These are phyloP conservation scores for Malassezia obtusa DNA, from an alignment of 1,284 basidiomycete genomes.

Conservation along the genomic window DNA sequence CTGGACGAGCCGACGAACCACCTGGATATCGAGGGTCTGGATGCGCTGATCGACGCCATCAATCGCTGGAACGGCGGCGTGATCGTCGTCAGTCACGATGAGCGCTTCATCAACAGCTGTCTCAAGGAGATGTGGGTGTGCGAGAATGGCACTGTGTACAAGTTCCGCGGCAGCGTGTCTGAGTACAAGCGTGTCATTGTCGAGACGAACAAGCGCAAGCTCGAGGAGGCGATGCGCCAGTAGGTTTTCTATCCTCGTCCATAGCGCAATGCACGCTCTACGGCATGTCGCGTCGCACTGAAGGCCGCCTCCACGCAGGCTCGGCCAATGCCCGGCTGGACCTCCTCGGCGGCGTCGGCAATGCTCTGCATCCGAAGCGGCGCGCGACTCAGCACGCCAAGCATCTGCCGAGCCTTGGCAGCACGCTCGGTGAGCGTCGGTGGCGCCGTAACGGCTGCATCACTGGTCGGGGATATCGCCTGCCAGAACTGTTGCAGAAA, in stretches of 20 bases:
- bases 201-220: slow-evolving; percentile 27
- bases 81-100: slow-evolving; percentile 42
- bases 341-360: slow-evolving; percentile 4
- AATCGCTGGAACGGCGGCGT: slow-evolving; percentile 87
- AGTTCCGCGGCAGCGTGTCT: slow-evolving; percentile 81
- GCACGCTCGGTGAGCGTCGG: not conserved
- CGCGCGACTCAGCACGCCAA: not conserved
- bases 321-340: slow-evolving; percentile 4
- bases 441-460: not conserved
- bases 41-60: slow-evolving; percentile 82
- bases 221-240: slow-evolving; percentile 10
- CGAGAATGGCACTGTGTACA: slow-evolving; percentile 67
- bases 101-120: slow-evolving; percentile 40
- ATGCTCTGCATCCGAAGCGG: not conserved
- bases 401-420: slow-evolving; percentile 6
- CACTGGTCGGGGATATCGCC: slow-evolving; percentile 62
- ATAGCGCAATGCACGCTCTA: slow-evolving; percentile 4
- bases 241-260: not conserved
- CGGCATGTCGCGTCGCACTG: slow-evolving; percentile 3
- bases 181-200: slow-evolving; percentile 67
- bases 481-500: slow-evolving; percentile 94
- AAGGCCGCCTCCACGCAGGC: slow-evolving; percentile 8
- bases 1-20: slow-evolving; percentile 98
- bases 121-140: slow-evolving; percentile 57
- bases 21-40: slow-evolving; percentile 78